These are phyloP conservation scores for Trametes maxima DNA, from an alignment of 768 basidiomycete species.

Conservation along the genomic window DNA sequence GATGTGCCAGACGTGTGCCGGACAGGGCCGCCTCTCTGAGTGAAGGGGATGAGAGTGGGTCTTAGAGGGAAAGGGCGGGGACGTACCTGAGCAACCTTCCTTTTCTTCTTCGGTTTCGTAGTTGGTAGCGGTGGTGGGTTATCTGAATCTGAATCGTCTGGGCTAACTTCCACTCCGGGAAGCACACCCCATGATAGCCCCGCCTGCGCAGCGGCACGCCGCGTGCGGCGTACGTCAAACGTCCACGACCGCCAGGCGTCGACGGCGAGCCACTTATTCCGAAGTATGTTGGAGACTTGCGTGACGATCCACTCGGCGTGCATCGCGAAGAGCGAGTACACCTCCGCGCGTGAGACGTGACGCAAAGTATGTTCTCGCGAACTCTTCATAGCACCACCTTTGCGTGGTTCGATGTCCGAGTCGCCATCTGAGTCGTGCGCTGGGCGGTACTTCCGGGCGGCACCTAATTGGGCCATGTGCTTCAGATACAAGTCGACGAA, in stretches of 20 bases:
- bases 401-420: slow-evolving; percentile 35
- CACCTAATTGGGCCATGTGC: slow-evolving; percentile 31
- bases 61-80: no score
- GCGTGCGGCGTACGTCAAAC: not conserved
- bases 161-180: not conserved
- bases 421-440: slow-evolving; percentile 28
- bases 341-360: slow-evolving; percentile 51
- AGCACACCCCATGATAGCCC: slow-evolving; percentile 16
- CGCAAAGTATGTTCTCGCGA: slow-evolving; percentile 45
- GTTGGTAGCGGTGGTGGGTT: not conserved
- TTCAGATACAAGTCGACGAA: slow-evolving; percentile 47
- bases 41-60: no score
- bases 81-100: slow-evolving; percentile 1
- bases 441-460: slow-evolving; percentile 38
- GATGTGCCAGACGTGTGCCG: not conserved
- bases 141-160: not conserved
- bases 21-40: no score
- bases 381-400: slow-evolving; percentile 29
- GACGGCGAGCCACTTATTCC: slow-evolving; percentile 43
- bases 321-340: slow-evolving; percentile 52
- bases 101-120: not conserved
- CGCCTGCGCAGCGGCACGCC: slow-evolving; percentile 8
- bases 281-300: slow-evolving; percentile 39
- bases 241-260: slow-evolving; percentile 50
- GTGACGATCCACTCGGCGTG: slow-evolving; percentile 63